Conservation (phyloP, 2,329 filamentous ascomycete genomes). For the Mycocentrospora acerina region DNA sequence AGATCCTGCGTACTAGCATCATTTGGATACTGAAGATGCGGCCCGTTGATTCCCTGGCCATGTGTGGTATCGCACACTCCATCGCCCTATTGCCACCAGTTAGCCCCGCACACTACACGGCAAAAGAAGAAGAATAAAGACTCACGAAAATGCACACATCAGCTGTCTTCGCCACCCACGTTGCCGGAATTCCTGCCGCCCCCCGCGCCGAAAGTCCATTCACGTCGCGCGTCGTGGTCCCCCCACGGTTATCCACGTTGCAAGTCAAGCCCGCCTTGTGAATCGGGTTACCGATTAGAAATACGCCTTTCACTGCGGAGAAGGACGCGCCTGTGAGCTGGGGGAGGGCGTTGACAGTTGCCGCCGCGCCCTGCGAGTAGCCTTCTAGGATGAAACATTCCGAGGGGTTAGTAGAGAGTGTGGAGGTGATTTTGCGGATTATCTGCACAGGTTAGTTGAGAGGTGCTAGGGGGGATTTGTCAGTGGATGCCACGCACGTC, state of each 20-base stretch:
- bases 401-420: constrained; percentile 22
- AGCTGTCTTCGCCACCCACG: constrained; percentile 40
- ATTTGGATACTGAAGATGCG: constrained; percentile 31
- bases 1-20: constrained; percentile 32
- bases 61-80: constrained; percentile 41
- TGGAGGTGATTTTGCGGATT: constrained; percentile 32
- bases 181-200: constrained; percentile 20
- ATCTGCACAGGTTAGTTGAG: constrained; percentile 24
- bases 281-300: constrained; percentile 38
- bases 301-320: constrained; percentile 41
- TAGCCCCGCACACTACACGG: not conserved
- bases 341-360: constrained; percentile 37
- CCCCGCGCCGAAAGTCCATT: constrained; percentile 19
- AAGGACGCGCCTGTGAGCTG: constrained; percentile 34
- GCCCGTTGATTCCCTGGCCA: constrained; percentile 32
- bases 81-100: constrained; percentile 27
- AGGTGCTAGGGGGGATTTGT: no score
- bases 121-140: not conserved
- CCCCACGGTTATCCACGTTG: constrained; percentile 41
- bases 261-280: constrained; percentile 36
- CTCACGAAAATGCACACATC: constrained; percentile 41
- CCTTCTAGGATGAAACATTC: constrained; percentile 43
- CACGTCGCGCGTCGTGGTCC: constrained; percentile 35
- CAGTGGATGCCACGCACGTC: constrained; percentile 8
- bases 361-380: constrained; percentile 42